phyloP scores from a whole-genome alignment of 108 stramenopile genomes.

The Pseudonitzschia delicatissima region DNA sequence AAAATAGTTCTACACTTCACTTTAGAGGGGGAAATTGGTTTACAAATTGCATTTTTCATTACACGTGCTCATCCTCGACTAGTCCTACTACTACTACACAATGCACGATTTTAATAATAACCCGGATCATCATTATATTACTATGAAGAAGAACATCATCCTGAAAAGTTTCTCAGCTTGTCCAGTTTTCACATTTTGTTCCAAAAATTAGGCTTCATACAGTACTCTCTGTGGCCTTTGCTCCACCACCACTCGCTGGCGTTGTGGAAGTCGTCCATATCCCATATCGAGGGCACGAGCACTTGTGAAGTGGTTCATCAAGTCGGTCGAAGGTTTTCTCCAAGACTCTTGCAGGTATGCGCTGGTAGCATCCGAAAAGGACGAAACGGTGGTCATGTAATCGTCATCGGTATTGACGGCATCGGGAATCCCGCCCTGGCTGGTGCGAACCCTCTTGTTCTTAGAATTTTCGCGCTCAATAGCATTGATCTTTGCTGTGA shows the following conservation, averaged over 20 bases:
- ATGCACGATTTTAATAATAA: too few relatives aligned
- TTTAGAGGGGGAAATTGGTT: too few relatives aligned
- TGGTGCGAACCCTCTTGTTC: slow-evolving; percentile 3
- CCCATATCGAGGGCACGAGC: slow-evolving; percentile 23
- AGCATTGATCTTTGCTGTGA: slow-evolving; percentile 35
- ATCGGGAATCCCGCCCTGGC: slow-evolving; percentile 27
- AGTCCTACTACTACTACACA: too few relatives aligned
- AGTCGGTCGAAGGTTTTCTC: slow-evolving; percentile 29
- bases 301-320: slow-evolving; percentile 24
- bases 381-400: slow-evolving; percentile 22
- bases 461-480: slow-evolving; percentile 22
- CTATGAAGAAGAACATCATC: too few relatives aligned
- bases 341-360: slow-evolving; percentile 19
- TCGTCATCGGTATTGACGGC: slow-evolving; percentile 24
- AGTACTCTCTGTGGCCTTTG: neutral
- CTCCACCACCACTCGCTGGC: neutral
- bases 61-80: too few relatives aligned
- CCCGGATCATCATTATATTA: too few relatives aligned
- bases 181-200: neutral
- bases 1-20: too few relatives aligned
- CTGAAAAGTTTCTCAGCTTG: too few relatives aligned
- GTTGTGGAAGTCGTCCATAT: neutral
- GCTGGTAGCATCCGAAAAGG: slow-evolving; percentile 36
- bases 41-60: too few relatives aligned
- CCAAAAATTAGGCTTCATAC: slow-evolving; percentile 1